Percentiles rank a stretch among this genome's conserved stretches.
Conservation (phyloP, 108 stramenopile species). For the Cyclotella kingstonii region DNA sequence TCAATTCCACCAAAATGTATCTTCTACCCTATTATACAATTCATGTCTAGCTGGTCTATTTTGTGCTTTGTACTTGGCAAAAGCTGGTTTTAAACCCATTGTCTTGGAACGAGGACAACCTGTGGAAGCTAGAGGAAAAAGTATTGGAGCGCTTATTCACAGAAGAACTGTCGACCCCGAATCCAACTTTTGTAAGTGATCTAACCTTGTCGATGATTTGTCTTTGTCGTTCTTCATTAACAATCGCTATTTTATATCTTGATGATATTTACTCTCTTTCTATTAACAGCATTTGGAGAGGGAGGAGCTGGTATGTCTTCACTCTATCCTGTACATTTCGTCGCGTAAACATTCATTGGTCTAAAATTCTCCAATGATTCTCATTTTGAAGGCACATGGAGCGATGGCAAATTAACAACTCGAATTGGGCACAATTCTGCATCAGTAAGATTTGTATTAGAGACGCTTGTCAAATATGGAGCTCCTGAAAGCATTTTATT, state of each 20-base stretch:
- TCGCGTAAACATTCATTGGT: not conserved
- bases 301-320: conserved; percentile 81
- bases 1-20: conserved; percentile 49
- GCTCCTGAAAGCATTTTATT: conserved; percentile 85
- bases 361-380: not conserved
- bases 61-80: conserved; percentile 80
- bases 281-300: conserved; percentile 74
- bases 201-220: no score
- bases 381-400: conserved; percentile 66
- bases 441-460: conserved; percentile 63
- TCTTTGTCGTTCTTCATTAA: no score
- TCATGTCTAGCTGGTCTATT: conserved; percentile 85
- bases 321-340: not conserved
- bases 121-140: conserved; percentile 86
- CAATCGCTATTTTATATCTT: not conserved
- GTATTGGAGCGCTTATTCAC: conserved; percentile 88
- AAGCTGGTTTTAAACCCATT: conserved; percentile 59
- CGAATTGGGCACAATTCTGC: conserved; percentile 86
- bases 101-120: conserved; percentile 90
- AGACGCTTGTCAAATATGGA: conserved; percentile 84
- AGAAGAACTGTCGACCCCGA: conserved; percentile 57
- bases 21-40: no score
- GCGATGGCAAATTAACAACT: conserved; percentile 95
- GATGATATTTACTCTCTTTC: not conserved
- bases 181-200: conserved; percentile 70